Evolutionary conservation across 2,329 filamentous ascomycete species (phyloP), one percentile per base, ranked within the genome.

Genomic region (Xylaria sp.): DNA sequence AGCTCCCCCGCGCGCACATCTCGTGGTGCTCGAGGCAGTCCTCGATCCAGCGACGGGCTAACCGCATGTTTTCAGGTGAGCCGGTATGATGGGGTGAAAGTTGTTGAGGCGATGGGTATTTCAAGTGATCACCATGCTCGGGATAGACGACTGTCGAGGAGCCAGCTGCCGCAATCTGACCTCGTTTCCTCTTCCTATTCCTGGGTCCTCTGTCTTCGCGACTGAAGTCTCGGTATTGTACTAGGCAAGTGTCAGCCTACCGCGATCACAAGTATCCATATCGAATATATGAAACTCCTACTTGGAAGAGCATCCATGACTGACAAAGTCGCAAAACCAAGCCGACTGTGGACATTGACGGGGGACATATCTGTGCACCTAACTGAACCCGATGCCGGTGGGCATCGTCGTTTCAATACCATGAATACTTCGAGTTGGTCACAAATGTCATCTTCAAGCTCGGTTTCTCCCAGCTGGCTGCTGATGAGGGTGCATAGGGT

Each of bases 11-110:
- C 8, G 45, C 64, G 34, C 69, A 71, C 53, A 41, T 36, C 7
- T 63, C 39, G 55, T 71, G 69, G 18, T 63, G 60, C 12, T 60
- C 12, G 9, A 67, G 60, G 52, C 69, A 71, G 34, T 69, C 55
- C 6, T 46, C 20, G 12, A 67, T 63, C 69, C 69, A 71, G 18
- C 58, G 20, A 20, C 36, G 46, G 28, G 67, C 64, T 12, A 69
- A 15, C 30, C 23, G 20, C 50, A 65, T 63, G 48, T 71, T 69
- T 5, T 50, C 48, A 6, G 7, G 8, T 30, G 67, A 69, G 20
- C 67, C 63, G 32, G 67, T 69, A n/a, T 63, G 32, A 23, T 60
- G n/a, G 43, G 32, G 9, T 23, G 12, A n/a, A 18, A 46, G 10
- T 25, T 18, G 20, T 30, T 12, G n/a, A n/a, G 36, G 7, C 25